Conservation (phyloP, 306 rosid genomes). For the Trifolium subterraneum region DNA sequence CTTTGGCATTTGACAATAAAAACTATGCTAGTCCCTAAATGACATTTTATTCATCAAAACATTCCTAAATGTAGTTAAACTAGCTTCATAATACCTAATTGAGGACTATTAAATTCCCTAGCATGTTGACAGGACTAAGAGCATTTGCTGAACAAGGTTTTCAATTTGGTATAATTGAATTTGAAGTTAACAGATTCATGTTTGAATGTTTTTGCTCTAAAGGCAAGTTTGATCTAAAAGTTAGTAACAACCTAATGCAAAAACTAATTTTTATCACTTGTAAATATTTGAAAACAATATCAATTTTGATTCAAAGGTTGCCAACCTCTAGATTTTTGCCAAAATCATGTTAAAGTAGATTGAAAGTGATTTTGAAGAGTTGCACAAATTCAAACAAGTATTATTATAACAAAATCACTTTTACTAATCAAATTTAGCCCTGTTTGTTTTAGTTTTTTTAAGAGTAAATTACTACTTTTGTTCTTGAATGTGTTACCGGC, state of each 20-base stretch:
- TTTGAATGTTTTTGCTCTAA: background rate
- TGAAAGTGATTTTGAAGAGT: background rate
- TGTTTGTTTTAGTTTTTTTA: too few species aligned
- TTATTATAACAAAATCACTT: too few species aligned
- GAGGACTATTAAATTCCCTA: background rate
- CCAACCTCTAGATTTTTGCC: background rate
- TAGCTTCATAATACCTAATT: background rate
- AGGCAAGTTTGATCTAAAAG: background rate
- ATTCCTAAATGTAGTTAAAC: background rate
- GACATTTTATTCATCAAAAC: background rate
- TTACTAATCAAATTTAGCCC: too few species aligned
- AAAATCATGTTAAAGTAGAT: background rate
- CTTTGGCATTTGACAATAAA: too few species aligned
- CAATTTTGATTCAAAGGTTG: background rate
- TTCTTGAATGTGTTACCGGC: too few species aligned
- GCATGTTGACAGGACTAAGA: background rate
- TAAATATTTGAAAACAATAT: background rate
- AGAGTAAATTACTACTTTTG: too few species aligned
- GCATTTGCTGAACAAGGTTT: background rate
- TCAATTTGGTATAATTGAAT: background rate
- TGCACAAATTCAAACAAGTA: background rate
- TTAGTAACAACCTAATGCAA: background rate
- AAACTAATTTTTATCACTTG: background rate
- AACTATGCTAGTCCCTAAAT: too few species aligned
- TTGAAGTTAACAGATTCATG: background rate